A percentile compares a stretch with the other conserved stretches of the same genome.
Evolutionary conservation across 768 basidiomycete genomes (phyloP).

Genomic region (Mycena albidolilacea): DNA sequence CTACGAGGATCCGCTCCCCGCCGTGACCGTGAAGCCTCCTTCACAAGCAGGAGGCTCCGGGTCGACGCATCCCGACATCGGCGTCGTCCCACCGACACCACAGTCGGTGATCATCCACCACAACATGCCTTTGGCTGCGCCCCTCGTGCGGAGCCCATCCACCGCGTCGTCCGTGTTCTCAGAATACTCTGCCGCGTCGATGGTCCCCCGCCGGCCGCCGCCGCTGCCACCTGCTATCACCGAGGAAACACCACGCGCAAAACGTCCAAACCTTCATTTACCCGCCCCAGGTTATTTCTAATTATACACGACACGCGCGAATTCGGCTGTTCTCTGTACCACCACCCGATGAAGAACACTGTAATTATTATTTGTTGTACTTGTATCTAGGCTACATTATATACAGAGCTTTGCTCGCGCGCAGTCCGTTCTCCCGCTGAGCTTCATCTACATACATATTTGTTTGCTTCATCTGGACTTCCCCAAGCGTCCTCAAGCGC

Average conservation of each 20-base stretch:
- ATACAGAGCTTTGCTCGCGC: too few species aligned
- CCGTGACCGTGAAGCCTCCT: not conserved
- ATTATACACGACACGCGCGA: not conserved
- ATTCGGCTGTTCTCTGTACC: not conserved
- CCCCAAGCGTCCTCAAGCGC: not conserved
- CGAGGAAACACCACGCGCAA: too few species aligned
- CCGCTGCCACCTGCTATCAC: not conserved
- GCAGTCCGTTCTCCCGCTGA: too few species aligned
- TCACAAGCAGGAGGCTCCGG: not conserved
- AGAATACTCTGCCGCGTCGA: slow-evolving; percentile 26
- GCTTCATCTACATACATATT: not conserved
- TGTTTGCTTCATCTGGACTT: not conserved
- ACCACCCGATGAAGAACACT: not conserved
- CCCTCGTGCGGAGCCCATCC: slow-evolving; percentile 22
- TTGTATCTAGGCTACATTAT: not conserved
- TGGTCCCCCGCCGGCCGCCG: not conserved
- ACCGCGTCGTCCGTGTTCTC: slow-evolving; percentile 20
- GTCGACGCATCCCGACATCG: slow-evolving; percentile 2
- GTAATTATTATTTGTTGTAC: slow-evolving; percentile 11
- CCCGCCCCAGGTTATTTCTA: too few species aligned
- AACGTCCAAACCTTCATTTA: not conserved
- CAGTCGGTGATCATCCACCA: not conserved
- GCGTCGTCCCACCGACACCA: slow-evolving; percentile 22
- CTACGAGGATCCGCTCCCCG: slow-evolving; percentile 28
- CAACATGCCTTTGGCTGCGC: not conserved